Evolutionary conservation across 208 protist genomes (phyloP).

Genomic region (Novymonas esmeraldas): DNA sequence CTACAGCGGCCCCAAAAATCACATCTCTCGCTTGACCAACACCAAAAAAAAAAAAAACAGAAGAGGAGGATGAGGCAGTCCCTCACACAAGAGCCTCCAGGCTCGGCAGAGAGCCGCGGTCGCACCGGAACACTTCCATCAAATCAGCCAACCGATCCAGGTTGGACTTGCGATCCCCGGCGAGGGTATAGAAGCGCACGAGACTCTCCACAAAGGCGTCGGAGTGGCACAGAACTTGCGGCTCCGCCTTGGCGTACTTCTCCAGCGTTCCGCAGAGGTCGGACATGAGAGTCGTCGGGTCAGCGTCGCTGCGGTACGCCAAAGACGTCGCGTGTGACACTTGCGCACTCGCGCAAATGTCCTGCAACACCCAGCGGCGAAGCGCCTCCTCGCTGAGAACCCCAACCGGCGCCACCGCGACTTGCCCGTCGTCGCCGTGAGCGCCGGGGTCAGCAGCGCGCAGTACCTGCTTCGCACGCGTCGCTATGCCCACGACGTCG

Average conservation of each 20-base stretch:
- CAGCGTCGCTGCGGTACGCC: constrained; percentile 48
- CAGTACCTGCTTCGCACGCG: constrained; percentile 10
- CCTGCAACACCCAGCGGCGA: constrained; percentile 40
- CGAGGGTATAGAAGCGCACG: constrained; percentile 83
- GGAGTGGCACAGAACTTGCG: constrained; percentile 53
- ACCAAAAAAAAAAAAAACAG: neutral
- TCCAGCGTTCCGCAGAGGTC: constrained; percentile 52
- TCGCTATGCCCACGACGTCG: constrained; percentile 17
- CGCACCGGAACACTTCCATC: constrained; percentile 79
- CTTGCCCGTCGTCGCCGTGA: neutral
- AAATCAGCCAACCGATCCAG: constrained; percentile 59
- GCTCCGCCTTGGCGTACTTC: constrained; percentile 55
- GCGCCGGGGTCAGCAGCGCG: neutral
- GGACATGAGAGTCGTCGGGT: constrained; percentile 27
- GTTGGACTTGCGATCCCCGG: constrained; percentile 46
- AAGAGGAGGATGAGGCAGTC: neutral
- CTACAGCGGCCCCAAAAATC: too few relatives aligned
- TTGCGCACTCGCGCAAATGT: constrained; percentile 55
- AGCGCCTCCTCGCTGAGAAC: constrained; percentile 16
- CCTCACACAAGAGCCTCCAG: constrained; percentile 61
- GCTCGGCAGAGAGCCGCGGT: constrained; percentile 52
- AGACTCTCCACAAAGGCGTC: constrained; percentile 76
- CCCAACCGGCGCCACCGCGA: constrained; percentile 5
- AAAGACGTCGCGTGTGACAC: constrained; percentile 68
- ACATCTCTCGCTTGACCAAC: too few relatives aligned